These are phyloP conservation scores for Citrus cavaleriei DNA, from an alignment of 345 rosid genomes.

Conservation along the genomic window DNA sequence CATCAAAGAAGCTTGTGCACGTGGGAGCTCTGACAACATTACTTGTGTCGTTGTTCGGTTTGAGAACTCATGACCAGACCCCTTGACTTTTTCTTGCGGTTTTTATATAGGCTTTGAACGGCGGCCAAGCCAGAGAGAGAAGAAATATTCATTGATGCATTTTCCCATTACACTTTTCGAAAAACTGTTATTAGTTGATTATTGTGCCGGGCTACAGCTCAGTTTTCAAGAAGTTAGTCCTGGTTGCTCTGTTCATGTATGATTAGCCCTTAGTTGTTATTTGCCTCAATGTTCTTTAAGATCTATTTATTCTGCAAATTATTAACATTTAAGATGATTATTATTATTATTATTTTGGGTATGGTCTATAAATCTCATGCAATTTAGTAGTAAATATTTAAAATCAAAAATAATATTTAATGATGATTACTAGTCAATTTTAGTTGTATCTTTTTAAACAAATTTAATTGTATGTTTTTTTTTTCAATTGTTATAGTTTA, in stretches of 20 bases:
- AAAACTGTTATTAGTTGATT: not conserved
- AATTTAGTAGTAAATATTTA: too few species aligned
- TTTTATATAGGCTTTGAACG: not conserved
- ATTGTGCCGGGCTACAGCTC: not conserved
- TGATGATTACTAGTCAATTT: too few species aligned
- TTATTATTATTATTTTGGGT: too few species aligned
- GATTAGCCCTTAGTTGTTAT: not conserved
- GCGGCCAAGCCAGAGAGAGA: not conserved
- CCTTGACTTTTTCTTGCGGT: not conserved
- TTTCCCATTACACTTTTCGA: not conserved
- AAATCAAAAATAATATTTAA: too few species aligned
- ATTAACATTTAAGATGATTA: too few species aligned
- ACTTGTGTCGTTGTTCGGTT: slow-evolving; percentile 45
- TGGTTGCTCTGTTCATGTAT: not conserved
- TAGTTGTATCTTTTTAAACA: too few species aligned
- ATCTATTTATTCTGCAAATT: too few species aligned
- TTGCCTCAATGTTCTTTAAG: not conserved
- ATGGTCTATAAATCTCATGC: too few species aligned
- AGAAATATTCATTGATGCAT: not conserved
- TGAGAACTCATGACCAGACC: slow-evolving; percentile 19
- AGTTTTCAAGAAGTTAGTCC: slow-evolving; percentile 7
- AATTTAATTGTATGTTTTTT: too few species aligned
- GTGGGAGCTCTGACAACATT: slow-evolving; percentile 53
- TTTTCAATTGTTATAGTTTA: too few species aligned
- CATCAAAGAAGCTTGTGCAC: slow-evolving; percentile 37